Base-by-base conservation (phyloP, 1,139 yeast genomes). In the Pneumocystis canis region DNA sequence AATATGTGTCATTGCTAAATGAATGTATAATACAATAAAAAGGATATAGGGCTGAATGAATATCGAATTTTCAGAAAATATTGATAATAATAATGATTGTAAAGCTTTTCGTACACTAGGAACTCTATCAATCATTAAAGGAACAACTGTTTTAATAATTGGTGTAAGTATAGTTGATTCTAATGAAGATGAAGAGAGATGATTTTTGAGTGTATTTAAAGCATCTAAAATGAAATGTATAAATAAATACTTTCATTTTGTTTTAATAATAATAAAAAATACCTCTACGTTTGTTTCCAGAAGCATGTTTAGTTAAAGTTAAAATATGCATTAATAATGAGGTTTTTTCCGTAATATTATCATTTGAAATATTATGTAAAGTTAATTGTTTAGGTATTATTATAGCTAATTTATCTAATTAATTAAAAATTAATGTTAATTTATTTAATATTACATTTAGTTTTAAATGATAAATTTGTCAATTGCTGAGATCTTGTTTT, bases 1-100 rank as follows among this genome's bases (percentile, higher is more conserved):
- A 59, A 92, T 85, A 71, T 92, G 97, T 20, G 97, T 87, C 97
- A 92, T 92, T 16, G 96, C 95, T 63, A 94, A 85, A 69, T 87
- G 87, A n/a, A 90, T 79, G 71, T 87, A 90, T 39, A 92, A 76
- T 40, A 87, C 79, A 2, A 90, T 74, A 5, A 84, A 76, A 37
- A 84, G 78, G 61, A 85, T 78, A 73, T 90, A 94, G 30, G 89
- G 77, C 65, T 80, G 82, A 65, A 87, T 75, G n/a, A 84, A 75
- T 6, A 82, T 82, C 0, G 80, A 79, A 67, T 83, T 85, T 28
- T 75, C 74, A 18, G 72, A 70, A 32, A 35, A 41, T 30, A 53
- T 37, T 2, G 39, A n/a, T 1, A 79, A 77, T 20, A 76, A 74
- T 39, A 87, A 74, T 47, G 89, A 74, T 0, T 78, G 76, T 60